A percentile compares a stretch with the other conserved stretches of the same genome.
Conservation (phyloP, 2,329 filamentous ascomycete species). For the Sporothrix luriei region DNA sequence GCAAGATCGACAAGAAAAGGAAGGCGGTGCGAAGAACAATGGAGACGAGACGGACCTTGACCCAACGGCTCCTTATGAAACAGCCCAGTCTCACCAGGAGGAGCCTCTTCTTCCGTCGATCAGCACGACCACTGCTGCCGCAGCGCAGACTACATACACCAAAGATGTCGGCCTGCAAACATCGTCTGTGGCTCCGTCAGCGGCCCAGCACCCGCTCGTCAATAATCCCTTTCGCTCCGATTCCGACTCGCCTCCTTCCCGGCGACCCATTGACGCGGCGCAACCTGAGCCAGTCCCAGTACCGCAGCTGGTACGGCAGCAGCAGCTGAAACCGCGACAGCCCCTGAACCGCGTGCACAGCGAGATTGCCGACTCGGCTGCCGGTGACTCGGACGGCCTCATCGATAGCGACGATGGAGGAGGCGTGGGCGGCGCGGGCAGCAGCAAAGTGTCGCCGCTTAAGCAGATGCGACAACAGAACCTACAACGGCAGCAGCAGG, state of each 20-base stretch:
- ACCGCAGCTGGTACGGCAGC: constrained; percentile 45
- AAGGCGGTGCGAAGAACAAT: background rate
- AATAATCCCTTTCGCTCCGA: constrained; percentile 13
- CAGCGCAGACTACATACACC: background rate
- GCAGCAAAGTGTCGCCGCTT: constrained; percentile 18
- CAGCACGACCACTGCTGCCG: constrained; percentile 36
- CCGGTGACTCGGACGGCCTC: constrained; percentile 37
- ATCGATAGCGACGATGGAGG: constrained; percentile 35
- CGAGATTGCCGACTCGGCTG: constrained; percentile 50
- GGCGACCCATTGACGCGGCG: background rate
- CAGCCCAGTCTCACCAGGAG: constrained; percentile 43
- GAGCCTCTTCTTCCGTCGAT: constrained; percentile 33
- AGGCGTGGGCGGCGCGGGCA: background rate
- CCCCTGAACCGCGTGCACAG: constrained; percentile 44
- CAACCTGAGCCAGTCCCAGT: background rate
- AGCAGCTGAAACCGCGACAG: background rate
- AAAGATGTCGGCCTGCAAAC: background rate
- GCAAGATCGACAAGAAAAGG: background rate
- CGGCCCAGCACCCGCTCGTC: background rate
- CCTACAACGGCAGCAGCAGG: constrained; percentile 16
- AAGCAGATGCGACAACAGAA: constrained; percentile 24
- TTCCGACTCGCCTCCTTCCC: background rate
- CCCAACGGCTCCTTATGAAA: constrained; percentile 42
- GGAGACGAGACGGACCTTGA: constrained; percentile 20
- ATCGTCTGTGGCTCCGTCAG: background rate